Conservation (phyloP, 2,329 filamentous ascomycete species). For the Leptoxyphium fumago region DNA sequence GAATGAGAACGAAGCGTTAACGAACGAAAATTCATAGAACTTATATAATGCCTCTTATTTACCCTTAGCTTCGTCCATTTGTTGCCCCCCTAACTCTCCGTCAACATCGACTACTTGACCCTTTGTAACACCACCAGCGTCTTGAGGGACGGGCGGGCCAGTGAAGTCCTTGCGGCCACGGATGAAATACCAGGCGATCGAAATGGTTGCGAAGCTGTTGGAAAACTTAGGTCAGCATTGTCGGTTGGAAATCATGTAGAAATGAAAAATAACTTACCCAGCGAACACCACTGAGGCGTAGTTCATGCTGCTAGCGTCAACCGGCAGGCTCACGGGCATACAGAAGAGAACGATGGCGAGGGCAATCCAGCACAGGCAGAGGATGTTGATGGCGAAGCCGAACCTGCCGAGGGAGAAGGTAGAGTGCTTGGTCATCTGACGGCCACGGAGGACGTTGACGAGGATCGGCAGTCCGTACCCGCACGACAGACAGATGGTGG, state of each 20-base stretch:
- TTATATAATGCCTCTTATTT: background rate
- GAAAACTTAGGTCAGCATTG: background rate
- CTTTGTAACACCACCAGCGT: constrained; percentile 13
- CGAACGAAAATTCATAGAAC: background rate
- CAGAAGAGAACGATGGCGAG: constrained; percentile 60
- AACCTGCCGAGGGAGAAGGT: constrained; percentile 55
- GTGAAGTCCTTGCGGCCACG: constrained; percentile 20
- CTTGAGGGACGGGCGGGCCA: constrained; percentile 19
- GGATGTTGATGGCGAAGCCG: constrained; percentile 51
- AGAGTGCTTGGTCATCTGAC: constrained; percentile 50
- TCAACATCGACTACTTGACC: constrained; percentile 12
- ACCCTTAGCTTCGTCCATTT: background rate
- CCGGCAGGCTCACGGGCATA: constrained; percentile 43
- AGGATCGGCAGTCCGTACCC: constrained; percentile 66
- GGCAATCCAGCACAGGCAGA: constrained; percentile 56
- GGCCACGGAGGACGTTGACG: constrained; percentile 51
- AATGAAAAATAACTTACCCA: constrained; percentile 4
- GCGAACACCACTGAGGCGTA: constrained; percentile 19
- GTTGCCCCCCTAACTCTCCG: constrained; percentile 7
- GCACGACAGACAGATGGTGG: constrained; percentile 61
- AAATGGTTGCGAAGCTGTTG: constrained; percentile 17
- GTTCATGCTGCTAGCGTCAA: constrained; percentile 28
- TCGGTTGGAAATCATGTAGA: background rate
- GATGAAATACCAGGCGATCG: constrained; percentile 20
- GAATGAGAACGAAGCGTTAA: no score